These are phyloP conservation scores for Chytriomyces sp. DNA, from an alignment of 192 early-diverging fungal genomes.

Conservation along the genomic window DNA sequence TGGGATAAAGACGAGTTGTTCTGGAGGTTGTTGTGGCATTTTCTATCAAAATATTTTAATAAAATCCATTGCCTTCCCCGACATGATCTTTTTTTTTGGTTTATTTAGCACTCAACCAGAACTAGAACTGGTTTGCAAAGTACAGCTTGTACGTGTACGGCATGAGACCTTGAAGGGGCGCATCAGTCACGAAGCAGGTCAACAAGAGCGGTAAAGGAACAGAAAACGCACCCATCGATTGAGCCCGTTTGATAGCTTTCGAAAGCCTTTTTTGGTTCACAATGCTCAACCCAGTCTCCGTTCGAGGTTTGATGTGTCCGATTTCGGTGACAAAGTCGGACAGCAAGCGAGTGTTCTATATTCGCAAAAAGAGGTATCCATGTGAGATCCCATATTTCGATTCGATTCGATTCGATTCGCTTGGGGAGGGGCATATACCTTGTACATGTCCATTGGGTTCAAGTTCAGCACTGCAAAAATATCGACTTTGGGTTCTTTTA, in stretches of 20 bases:
- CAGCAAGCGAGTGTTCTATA: conserved; percentile 31
- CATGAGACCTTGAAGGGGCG: conserved; percentile 18
- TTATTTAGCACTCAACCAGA: no score
- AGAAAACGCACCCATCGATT: conserved; percentile 29
- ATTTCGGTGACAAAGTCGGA: conserved; percentile 45
- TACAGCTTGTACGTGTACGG: conserved; percentile 22
- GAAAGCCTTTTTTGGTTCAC: conserved; percentile 37
- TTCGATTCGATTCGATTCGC: background rate
- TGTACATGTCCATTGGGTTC: conserved; percentile 37
- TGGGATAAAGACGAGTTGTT: conserved; percentile 21
- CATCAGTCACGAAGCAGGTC: background rate
- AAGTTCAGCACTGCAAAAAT: conserved; percentile 36
- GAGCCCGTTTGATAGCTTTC: conserved; percentile 43
- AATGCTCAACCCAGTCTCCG: conserved; percentile 35
- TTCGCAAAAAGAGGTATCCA: background rate
- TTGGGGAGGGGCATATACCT: conserved; percentile 10
- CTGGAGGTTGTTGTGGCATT: background rate
- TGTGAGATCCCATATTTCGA: background rate
- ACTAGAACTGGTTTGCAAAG: background rate
- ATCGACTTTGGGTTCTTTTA: conserved; percentile 30
- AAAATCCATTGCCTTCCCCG: no score
- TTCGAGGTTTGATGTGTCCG: conserved; percentile 39
- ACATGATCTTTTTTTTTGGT: no score
- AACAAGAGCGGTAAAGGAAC: background rate
- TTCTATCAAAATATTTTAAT: no score